Conservation (phyloP, 2,329 filamentous ascomycete species). For the Knoxdaviesia capensis region DNA sequence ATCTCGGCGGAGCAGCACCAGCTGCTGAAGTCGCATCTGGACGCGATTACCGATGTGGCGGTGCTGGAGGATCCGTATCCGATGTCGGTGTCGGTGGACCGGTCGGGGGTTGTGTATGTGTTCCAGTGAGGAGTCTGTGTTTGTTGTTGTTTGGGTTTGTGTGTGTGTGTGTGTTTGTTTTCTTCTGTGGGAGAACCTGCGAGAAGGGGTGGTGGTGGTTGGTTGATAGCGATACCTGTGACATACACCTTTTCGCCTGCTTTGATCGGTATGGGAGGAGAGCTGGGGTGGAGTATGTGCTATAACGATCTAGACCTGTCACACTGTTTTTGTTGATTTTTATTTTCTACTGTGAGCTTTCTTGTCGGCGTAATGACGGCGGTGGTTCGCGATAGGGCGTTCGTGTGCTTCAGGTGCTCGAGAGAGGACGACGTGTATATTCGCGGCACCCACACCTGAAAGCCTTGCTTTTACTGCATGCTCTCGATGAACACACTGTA, state of each 20-base stretch:
- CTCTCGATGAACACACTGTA: no score
- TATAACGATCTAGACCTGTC: not conserved
- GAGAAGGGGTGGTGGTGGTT: no score
- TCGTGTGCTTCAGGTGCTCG: no score
- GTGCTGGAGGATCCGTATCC: constrained; percentile 75
- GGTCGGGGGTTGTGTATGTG: constrained; percentile 76
- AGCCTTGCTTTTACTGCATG: no score
- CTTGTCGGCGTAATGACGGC: not conserved
- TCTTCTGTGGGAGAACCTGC: not conserved
- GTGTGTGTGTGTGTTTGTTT: not conserved
- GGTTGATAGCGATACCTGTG: no score
- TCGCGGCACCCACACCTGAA: no score
- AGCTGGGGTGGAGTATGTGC: not conserved
- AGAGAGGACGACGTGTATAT: no score
- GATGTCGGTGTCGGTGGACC: constrained; percentile 81
- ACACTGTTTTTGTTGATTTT: not conserved
- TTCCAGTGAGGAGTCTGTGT: constrained; percentile 30
- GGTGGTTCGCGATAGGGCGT: no score
- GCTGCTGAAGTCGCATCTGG: constrained; percentile 68
- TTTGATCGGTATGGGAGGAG: not conserved
- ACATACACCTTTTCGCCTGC: not conserved
- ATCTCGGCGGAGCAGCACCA: constrained; percentile 79
- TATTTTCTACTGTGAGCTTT: not conserved
- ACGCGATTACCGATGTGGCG: constrained; percentile 74
- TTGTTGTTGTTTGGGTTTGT: no score